A percentile compares a stretch with the other conserved stretches of the same genome.
Evolutionary conservation across 2,329 filamentous ascomycete species (phyloP).

Genomic region (Fusarium penzigii): DNA sequence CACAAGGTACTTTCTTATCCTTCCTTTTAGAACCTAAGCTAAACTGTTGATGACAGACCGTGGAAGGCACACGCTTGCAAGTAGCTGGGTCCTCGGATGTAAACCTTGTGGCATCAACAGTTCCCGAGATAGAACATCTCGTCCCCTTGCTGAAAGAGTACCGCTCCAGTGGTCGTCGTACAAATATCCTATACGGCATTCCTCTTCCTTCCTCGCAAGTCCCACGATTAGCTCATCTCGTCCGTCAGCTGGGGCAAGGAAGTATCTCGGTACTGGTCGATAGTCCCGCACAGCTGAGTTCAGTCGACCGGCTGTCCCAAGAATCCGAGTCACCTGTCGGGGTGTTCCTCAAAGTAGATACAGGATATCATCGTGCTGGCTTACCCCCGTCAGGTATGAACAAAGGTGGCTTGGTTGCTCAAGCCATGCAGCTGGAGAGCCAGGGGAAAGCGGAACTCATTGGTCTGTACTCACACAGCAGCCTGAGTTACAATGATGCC

Average conservation of each 20-base stretch:
- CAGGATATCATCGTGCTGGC: slow-evolving; percentile 64
- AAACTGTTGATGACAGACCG: slow-evolving; percentile 42
- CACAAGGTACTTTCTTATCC: slow-evolving; percentile 52
- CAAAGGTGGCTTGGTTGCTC: slow-evolving; percentile 38
- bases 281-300: slow-evolving; percentile 49
- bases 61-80: slow-evolving; percentile 55
- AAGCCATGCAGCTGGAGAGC: slow-evolving; percentile 30
- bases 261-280: slow-evolving; percentile 59
- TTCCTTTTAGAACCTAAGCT: rapidly evolving
- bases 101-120: slow-evolving; percentile 60
- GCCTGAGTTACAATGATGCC: slow-evolving; percentile 32
- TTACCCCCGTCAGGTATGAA: slow-evolving; percentile 45
- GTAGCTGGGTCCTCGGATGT: slow-evolving; percentile 39
- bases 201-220: slow-evolving; percentile 58
- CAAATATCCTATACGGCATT: slow-evolving; percentile 59
- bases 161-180: slow-evolving; percentile 8
- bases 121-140: slow-evolving; percentile 59
- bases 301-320: slow-evolving; percentile 32
- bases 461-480: slow-evolving; percentile 37
- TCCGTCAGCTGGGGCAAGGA: slow-evolving; percentile 43
- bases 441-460: slow-evolving; percentile 13
- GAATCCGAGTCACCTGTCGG: slow-evolving; percentile 32
- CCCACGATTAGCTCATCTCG: slow-evolving; percentile 48
- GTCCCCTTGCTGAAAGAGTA: slow-evolving; percentile 49
- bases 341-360: slow-evolving; percentile 63